phyloP scores from a whole-genome alignment of 345 rosid species.

The Arabidopsis suecica region DNA sequence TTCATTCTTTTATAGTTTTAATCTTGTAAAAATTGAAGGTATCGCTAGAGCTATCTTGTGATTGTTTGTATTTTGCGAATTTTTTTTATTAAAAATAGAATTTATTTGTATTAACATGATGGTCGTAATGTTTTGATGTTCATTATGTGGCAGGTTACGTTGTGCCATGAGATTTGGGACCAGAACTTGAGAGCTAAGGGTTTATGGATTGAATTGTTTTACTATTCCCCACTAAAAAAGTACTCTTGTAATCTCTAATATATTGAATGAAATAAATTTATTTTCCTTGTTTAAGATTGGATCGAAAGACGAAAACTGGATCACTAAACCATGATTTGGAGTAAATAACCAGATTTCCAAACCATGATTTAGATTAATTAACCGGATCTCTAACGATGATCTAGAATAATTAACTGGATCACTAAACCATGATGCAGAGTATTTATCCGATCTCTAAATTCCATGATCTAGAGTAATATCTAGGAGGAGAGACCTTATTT shows the following conservation, averaged over 20 bases:
- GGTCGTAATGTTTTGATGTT: no score
- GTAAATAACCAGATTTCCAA: no score
- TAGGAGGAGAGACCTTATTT: no score
- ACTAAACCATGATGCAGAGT: not conserved
- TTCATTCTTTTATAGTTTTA: not conserved
- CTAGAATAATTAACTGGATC: not conserved
- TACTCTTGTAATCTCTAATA: slow-evolving; percentile 11
- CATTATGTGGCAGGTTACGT: no score
- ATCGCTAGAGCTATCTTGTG: no score
- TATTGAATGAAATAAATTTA: slow-evolving; percentile 28
- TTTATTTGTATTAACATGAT: no score
- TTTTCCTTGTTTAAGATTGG: not conserved
- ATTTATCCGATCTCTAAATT: not conserved
- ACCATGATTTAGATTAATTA: not conserved
- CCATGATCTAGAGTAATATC: not conserved
- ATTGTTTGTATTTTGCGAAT: no score
- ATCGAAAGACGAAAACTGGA: not conserved
- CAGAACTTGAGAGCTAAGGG: no score
- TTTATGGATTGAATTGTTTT: slow-evolving; percentile 1
- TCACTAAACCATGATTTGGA: not conserved
- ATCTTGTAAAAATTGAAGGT: not conserved
- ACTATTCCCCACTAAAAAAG: not conserved
- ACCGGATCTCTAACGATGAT: no score
- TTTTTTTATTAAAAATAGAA: no score
- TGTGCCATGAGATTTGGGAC: no score